Base-by-base conservation (phyloP, 495 filamentous ascomycete species). In the Bombardia bombarda region DNA sequence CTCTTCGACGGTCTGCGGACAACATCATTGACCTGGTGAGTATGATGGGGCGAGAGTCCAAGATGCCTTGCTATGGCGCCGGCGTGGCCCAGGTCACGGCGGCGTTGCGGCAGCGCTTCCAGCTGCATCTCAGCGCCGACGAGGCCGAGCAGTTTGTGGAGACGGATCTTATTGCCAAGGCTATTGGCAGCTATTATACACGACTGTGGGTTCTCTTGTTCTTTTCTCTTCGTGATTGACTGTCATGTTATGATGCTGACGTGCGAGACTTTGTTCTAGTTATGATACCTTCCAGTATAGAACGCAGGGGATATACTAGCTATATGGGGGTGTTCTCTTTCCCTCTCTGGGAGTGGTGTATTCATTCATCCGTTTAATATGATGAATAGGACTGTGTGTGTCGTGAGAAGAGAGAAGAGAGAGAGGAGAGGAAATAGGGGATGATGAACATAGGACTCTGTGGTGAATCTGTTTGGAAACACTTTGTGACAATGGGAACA, bases 221-320 rank as follows among this genome's bases (percentile, higher is more conserved):
- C 19, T 31, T 31, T 33, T 19, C 30, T 25, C 9, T 30, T 22
- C 9, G 37, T 14, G 20, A 4, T 14, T 14, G 20, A 7, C 8
- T 25, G 26, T n/a, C n/a, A n/a, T n/a, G 9, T 53, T 17, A 33
- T 47, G 38, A 49, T 39, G 25, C 32, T 7, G n/a, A 25, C 9
- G 13, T 16, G 38, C 14, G 43, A 10, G 16, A 7, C 17, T 7
- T 33, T 6, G 16, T n/a, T 7, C 8, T 40, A 82, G 78, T 61
- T 87, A 87, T 61, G 83, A 87, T 61, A 84, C 83, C 46, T 87
- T 85, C 62, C 83, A 87, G 55, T 87, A 87, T 62, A 70, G 83
- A 40, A 85, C 83, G 4, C 83, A 87, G 60, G 83, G 83, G 56
- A 87, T 87, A 58, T 87, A 87, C 57, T 86, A 53, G 43, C 18